phyloP scores from a whole-genome alignment of 2,329 filamentous ascomycete species.

The Myriangium duriaei region DNA sequence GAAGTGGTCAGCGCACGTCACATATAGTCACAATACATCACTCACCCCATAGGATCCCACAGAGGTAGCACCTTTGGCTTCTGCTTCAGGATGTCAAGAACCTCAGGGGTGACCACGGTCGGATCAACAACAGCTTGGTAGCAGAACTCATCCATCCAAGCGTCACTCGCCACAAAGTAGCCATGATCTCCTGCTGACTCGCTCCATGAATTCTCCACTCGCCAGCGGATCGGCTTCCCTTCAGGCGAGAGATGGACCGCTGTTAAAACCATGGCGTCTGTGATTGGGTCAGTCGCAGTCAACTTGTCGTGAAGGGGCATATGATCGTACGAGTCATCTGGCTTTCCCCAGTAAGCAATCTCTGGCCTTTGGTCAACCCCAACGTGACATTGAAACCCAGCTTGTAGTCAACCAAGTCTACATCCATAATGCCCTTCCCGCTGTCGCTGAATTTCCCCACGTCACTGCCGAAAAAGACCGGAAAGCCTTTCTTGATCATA shows the following conservation, averaged over 20 bases:
- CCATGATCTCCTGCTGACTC: slow-evolving; percentile 56
- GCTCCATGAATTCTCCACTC: slow-evolving; percentile 82
- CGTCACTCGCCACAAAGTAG: slow-evolving; percentile 82
- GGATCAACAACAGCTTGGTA: slow-evolving; percentile 81
- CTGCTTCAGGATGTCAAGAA: slow-evolving; percentile 58
- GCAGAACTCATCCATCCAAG: slow-evolving; percentile 52
- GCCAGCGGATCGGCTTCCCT: slow-evolving; percentile 60
- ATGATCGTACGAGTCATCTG: slow-evolving; percentile 54
- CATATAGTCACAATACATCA: neutral
- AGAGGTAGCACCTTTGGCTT: slow-evolving; percentile 56
- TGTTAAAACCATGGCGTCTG: slow-evolving; percentile 74
- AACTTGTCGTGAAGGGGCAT: neutral
- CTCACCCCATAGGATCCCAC: slow-evolving; percentile 28
- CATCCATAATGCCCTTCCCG: slow-evolving; percentile 64
- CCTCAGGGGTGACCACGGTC: slow-evolving; percentile 43
- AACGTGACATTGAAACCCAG: slow-evolving; percentile 70
- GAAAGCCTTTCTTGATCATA: slow-evolving; percentile 66
- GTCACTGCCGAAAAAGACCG: slow-evolving; percentile 81
- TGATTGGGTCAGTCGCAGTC: neutral
- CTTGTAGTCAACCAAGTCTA: slow-evolving; percentile 62
- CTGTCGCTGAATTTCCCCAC: slow-evolving; percentile 71
- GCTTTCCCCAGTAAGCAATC: slow-evolving; percentile 61
- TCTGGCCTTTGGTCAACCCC: slow-evolving; percentile 61
- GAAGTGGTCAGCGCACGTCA: neutral
- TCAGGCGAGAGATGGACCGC: slow-evolving; percentile 64